Base-by-base conservation (phyloP, 108 stramenopile species). In the Stephanodiscus minutulus region DNA sequence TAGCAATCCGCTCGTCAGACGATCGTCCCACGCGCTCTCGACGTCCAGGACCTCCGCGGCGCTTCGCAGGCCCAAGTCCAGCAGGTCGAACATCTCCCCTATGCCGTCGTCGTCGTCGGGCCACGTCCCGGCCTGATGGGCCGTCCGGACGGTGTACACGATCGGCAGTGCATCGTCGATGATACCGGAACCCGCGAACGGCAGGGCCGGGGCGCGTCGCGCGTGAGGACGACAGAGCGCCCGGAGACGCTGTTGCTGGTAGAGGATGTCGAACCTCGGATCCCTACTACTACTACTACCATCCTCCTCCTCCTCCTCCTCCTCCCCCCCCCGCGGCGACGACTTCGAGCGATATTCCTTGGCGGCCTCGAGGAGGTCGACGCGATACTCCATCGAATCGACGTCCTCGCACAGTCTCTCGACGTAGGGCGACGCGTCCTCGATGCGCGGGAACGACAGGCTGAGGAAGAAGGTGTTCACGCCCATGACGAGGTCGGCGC, bases 41-140 rank as follows among this genome's bases (percentile, higher is more conserved):
- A 99, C 92, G 80, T 99, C 98, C 68, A 99, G 67, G 17, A 95
- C 93, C 71, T 98, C 98, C 18, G 91, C 93, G 17, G 96, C 98
- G 36, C 83, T 93, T 17, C 97, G 89, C 65, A 98, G 68, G 12
- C 98, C 96, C 74, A 91, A 85, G 20, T 83, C 73, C 36, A 96
- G 72, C 37, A 96, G 61, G 9, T 85, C 70, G 76, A 91, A 90
- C 93, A 97, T 96, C 70, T 86, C 69, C 24, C 81, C 25, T 57
- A 96, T 90, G 12, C 87, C 89, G 2, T 62, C 91, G 28, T 86
- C 83, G 65, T 95, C 96, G 72, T 97, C 96, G 29, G 91, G 95
- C 82, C 88, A 97, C 3, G 95, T 95, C 66, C 98, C 98, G 21
- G 96, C 96, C 82, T 98, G 98, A 60, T 90, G 73, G 41, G 80